Base-by-base conservation (phyloP, 768 basidiomycete genomes). In the Strobilomyces echinocephalus region DNA sequence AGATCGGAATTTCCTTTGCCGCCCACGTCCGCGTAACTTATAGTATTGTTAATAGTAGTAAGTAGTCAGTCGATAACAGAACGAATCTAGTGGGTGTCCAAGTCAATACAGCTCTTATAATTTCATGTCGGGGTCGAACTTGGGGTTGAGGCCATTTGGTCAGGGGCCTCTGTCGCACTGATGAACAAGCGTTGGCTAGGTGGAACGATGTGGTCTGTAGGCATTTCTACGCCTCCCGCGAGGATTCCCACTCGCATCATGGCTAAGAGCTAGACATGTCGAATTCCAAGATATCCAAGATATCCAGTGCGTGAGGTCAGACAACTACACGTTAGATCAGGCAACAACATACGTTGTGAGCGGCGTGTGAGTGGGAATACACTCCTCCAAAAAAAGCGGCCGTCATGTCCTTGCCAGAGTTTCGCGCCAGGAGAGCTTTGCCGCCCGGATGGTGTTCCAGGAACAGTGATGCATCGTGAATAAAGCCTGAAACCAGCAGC, bases 341-440 rank as follows among this genome's bases (percentile, higher is more conserved):
- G 47, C 10, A 52, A 26, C 8, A 46, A 71, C 81, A 56, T 64
- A 84, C 84, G 57, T 88, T 88, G 66, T 87, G 85, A 11, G 90
- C 90, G 7, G 88, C 89, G 67, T 89, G 87, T 8, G 87, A 88
- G 64, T 93, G 90, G 26, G 82, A 78, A 67, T 91, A 90, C 2
- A 87, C 74, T 21, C 91, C 91, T 5, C 93, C 93, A 65, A 86
- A 89, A 74, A 95, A 95, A 2, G 88, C 79, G 1, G 86, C 78
- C 0, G 91, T 92, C 66, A 88, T 84, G 58, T 95, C 91, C 63
- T 83, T 85, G n/a, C 91, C 92, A 15, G 84, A 76, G 55, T 75
- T 82, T 26, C 70, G 71, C 49, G 73, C 68, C 61, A 97, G 70
- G 48, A 88, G 63, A 36, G 72, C 63, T 38, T 73, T 73, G 15